Evolutionary conservation across 2,329 filamentous ascomycete species (phyloP).

Genomic region (Rhynchosporium secalis): DNA sequence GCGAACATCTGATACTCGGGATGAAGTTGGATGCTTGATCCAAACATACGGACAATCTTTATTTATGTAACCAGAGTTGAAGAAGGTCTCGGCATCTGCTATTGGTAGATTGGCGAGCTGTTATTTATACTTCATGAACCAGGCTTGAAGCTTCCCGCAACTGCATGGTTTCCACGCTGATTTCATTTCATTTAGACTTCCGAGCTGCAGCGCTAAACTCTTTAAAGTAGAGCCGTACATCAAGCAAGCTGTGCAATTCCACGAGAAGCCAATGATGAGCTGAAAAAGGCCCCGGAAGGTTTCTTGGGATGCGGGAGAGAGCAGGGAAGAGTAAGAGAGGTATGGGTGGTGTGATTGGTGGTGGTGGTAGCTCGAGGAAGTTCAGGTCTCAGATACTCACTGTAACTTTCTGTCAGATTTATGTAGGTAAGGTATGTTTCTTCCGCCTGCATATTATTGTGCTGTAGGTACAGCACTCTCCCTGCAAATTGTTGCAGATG

Average conservation of each 20-base stretch:
- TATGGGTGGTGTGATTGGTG: background rate
- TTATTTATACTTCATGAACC: constrained; percentile 14
- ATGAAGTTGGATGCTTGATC: constrained; percentile 10
- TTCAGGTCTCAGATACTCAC: background rate
- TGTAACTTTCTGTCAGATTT: too few species aligned
- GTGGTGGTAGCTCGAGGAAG: background rate
- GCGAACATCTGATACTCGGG: constrained; percentile 20
- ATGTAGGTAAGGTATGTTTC: background rate
- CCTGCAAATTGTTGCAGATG: background rate
- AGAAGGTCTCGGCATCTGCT: too few species aligned
- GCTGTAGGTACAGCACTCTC: too few species aligned
- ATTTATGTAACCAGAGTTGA: too few species aligned
- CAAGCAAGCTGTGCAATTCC: constrained; percentile 3
- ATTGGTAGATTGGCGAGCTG: constrained; percentile 14
- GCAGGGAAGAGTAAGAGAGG: constrained; percentile 3
- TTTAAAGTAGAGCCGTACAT: constrained; percentile 8
- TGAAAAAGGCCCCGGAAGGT: constrained; percentile 9
- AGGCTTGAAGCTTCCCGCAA: constrained; percentile 15
- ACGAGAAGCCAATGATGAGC: constrained; percentile 6
- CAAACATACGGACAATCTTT: constrained; percentile 16
- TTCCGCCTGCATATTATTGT: background rate
- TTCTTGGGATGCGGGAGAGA: constrained; percentile 6
- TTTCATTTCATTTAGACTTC: constrained; percentile 14
- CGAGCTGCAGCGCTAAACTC: constrained; percentile 16
- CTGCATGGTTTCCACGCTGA: constrained; percentile 15